Percentiles rank a stretch among this genome's conserved stretches.
phyloP scores from a whole-genome alignment of 83 land plant species.

The Larix sibirica region DNA sequence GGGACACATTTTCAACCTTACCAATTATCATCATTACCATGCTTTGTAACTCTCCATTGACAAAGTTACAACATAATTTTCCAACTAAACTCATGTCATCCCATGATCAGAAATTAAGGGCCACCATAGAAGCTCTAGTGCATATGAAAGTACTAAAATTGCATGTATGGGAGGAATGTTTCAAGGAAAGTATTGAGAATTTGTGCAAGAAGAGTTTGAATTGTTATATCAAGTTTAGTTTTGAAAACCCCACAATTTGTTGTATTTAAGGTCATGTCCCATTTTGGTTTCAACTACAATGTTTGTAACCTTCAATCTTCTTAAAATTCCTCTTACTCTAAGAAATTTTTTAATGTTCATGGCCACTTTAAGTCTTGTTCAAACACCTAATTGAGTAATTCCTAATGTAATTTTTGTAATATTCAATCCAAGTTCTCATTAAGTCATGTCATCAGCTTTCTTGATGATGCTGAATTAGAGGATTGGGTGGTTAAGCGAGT shows the following conservation, averaged over 20 bases:
- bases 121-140: slow-evolving; percentile 68
- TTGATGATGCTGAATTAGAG: slow-evolving; percentile 72
- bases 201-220: slow-evolving; percentile 53
- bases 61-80: slow-evolving; percentile 66
- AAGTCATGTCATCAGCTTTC: slow-evolving; percentile 38
- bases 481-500: slow-evolving; percentile 30
- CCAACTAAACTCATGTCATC: slow-evolving; percentile 77
- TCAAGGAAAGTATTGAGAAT: slow-evolving; percentile 55
- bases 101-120: slow-evolving; percentile 76
- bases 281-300: slow-evolving; percentile 72
- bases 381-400: too few relatives aligned
- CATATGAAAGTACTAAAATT: slow-evolving; percentile 87
- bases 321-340: slow-evolving; percentile 52
- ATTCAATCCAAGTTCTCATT: neutral
- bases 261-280: slow-evolving; percentile 79
- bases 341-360: neutral
- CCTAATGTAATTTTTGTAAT: too few relatives aligned
- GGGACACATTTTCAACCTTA: slow-evolving; percentile 67
- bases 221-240: slow-evolving; percentile 70
- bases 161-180: slow-evolving; percentile 85
- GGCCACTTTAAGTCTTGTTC: too few relatives aligned
- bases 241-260: slow-evolving; percentile 52
- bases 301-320: slow-evolving; percentile 60
- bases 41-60: slow-evolving; percentile 65
- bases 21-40: slow-evolving; percentile 57